Evolutionary conservation across 129 eudicot species (phyloP).

Genomic region (Gnaphalium uliginosum): DNA sequence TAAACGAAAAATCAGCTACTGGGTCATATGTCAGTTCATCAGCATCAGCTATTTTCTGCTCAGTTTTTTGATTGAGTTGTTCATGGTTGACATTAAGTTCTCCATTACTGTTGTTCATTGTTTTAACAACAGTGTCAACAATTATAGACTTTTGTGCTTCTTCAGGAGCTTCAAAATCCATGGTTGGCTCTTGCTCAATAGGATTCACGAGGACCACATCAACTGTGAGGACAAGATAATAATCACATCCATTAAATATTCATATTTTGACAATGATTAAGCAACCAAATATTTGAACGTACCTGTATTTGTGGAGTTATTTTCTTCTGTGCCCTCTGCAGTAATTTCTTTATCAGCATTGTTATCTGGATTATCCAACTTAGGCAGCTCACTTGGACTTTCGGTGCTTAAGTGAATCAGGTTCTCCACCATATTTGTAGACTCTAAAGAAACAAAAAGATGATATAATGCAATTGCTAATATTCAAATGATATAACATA

Average conservation of each 20-base stretch:
- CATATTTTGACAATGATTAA: not conserved
- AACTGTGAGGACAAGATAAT: constrained; percentile 3
- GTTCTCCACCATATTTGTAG: not conserved
- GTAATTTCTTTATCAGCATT: not conserved
- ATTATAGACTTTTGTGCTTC: constrained; percentile 16
- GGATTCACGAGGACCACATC: constrained; percentile 8
- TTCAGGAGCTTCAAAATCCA: constrained; percentile 4
- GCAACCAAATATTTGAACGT: not conserved
- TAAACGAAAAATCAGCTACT: constrained; percentile 2
- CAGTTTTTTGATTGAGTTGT: constrained; percentile 2
- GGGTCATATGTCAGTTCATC: not conserved
- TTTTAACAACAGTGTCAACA: not conserved
- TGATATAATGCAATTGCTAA: constrained; percentile 1
- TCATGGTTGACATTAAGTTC: not conserved
- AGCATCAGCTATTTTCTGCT: not conserved
- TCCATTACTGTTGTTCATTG: not conserved
- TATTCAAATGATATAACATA: not conserved
- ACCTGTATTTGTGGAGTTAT: constrained; percentile 7
- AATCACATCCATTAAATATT: not conserved
- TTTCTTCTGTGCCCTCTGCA: not conserved
- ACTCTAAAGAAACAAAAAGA: not conserved
- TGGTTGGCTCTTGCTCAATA: not conserved
- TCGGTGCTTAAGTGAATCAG: not conserved
- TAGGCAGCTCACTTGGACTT: not conserved
- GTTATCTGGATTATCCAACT: not conserved